Evolutionary conservation across 306 rosid species (phyloP), one percentile per base, ranked within the genome.

Genomic region (Prunus campanulata): DNA sequence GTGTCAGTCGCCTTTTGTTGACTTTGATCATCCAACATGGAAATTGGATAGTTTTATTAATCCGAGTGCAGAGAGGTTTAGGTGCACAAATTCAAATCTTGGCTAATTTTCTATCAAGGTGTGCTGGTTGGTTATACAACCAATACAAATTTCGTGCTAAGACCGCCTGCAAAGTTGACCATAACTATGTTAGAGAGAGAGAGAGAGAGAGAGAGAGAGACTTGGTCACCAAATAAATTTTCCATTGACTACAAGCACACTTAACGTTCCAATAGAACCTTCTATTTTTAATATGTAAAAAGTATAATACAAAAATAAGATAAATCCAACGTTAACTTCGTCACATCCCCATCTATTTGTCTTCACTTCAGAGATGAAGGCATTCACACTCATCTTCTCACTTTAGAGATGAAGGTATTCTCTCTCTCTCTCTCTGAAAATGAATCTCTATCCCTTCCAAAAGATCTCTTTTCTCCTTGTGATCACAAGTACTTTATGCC

Each of bases 361-460:
- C 48, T 30, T 32, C 42, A 27, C 67, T 29, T 1, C 15, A 8
- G 11, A 15, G 67, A 29, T 29, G 67, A 15, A 18, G 49, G 51
- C 70, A 42, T 50, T 10, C 46, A 62, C 70, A 57, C 62, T 18
- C 74, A 5, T 47, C 72, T 52, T 74, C 67, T n/a, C n/a, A n/a
- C n/a, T n/a, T n/a, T n/a, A n/a, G n/a, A n/a, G n/a, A n/a, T n/a
- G n/a, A n/a, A n/a, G n/a, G n/a, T n/a, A 2, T 9, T 3, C 13
- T 11, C 25, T 66, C 14, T 20, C 55, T n/a, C 19, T 3, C 13
- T 11, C 25, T 66, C 14, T 16, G 22, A 78, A 74, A 57, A 85
- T 88, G 91, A 54, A 68, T 69, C 74, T 61, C 80, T 74, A 63
- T 25, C 74, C 25, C 30, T 7, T 56, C 63, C 47, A 19, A 39